Evolutionary conservation across 2,329 filamentous ascomycete genomes (phyloP).

Genomic region (Hymenoscyphus scutula): DNA sequence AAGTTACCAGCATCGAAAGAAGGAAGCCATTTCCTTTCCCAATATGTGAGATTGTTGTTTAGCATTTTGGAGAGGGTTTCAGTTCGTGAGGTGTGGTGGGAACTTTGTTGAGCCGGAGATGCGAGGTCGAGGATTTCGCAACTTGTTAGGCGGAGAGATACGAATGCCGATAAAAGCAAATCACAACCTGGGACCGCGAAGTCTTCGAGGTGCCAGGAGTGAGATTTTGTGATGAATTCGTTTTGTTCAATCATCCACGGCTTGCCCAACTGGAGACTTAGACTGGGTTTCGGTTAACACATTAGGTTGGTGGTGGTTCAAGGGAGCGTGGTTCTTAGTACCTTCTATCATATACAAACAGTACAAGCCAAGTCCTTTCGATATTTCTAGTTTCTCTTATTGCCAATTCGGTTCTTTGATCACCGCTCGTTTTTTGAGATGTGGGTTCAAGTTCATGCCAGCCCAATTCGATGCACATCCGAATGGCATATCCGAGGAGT

Average conservation of each 20-base stretch:
- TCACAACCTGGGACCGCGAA: slow-evolving; percentile 37
- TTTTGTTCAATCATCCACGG: slow-evolving; percentile 44
- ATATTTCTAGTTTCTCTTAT: slow-evolving; percentile 37
- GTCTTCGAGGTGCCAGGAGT: slow-evolving; percentile 37
- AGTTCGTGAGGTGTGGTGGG: not conserved
- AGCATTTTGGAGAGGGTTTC: slow-evolving; percentile 21
- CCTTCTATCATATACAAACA: slow-evolving; percentile 44
- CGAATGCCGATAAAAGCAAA: slow-evolving; percentile 39
- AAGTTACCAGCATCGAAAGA: slow-evolving; percentile 25
- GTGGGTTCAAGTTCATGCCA: slow-evolving; percentile 36
- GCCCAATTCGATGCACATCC: slow-evolving; percentile 42
- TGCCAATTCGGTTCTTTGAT: not conserved
- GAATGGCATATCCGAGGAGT: slow-evolving; percentile 41
- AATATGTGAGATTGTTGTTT: slow-evolving; percentile 21
- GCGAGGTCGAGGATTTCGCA: slow-evolving; percentile 36
- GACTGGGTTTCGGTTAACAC: slow-evolving; percentile 7
- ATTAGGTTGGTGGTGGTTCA: too few relatives aligned
- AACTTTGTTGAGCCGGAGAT: slow-evolving; percentile 12
- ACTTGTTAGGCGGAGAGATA: slow-evolving; percentile 39
- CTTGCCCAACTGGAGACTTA: slow-evolving; percentile 43
- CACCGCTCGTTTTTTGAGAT: not conserved
- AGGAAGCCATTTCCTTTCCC: slow-evolving; percentile 23
- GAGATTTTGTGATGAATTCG: slow-evolving; percentile 38
- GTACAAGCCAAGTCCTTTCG: slow-evolving; percentile 40
- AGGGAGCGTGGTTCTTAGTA: slow-evolving; percentile 14